Evolutionary conservation across 495 filamentous ascomycete genomes (phyloP), one percentile per base, ranked within the genome.

Genomic region (Talaromyces liani): DNA sequence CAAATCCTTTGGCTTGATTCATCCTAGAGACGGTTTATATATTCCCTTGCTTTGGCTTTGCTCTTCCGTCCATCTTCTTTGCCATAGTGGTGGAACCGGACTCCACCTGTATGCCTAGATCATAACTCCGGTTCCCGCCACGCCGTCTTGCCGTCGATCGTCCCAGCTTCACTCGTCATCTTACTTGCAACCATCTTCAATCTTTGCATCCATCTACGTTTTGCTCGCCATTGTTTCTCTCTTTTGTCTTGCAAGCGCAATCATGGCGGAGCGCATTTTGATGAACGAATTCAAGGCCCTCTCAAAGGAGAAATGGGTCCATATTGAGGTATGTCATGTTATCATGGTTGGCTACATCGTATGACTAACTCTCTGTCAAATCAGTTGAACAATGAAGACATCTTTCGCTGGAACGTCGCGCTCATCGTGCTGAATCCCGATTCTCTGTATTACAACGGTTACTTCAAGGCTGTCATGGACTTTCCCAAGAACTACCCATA

Each of bases 401-500:
- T 98, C 62, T 88, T 93, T 73, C 84, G 86, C 62, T 98, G 94
- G 94, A 84, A 84, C 55, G 79, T 97, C 29, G 93, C 87, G 6
- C 83, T 98, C 60, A 91, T 97, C 76, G 90, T 97, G 57, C 83
- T 97, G 68, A 98, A 98, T 72, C 82, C 89, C 1, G 92, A 93
- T 64, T 96, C 92, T 60, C 79, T 89, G 57, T 98, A 95, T 77
- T 89, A 96, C 70, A 91, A 91, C 56, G 94, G 89, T 65, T 98
- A 97, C 72, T 92, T 97, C 78, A 89, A 88, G 73, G 91, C 91
- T 51, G 82, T 85, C 57, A 94, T 98, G 88, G 85, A 81, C 16
- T 98, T 98, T 69, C 87, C 91, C 24, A 77, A 84, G 62, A 91
- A 96, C 68, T 98, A 98, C 79, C 94, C 94, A 1, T 96, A 90